These are phyloP conservation scores for Didymella sp. DNA, from an alignment of 2,329 filamentous ascomycete species.

Conservation along the genomic window DNA sequence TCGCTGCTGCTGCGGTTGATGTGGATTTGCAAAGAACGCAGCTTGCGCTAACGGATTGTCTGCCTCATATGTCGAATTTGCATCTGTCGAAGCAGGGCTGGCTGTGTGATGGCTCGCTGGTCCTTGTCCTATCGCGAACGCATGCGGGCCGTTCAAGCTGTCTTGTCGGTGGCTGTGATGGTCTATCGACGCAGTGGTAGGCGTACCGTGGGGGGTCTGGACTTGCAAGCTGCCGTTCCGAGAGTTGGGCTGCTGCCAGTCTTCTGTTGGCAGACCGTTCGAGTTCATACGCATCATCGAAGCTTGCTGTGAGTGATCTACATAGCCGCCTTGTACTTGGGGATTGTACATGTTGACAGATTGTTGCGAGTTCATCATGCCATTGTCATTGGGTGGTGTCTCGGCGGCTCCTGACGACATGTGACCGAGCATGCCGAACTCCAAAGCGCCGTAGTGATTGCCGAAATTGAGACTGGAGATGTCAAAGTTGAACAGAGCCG, in stretches of 20 bases:
- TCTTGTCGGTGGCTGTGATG: slow-evolving; percentile 41
- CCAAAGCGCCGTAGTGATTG: slow-evolving; percentile 92
- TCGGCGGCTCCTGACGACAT: slow-evolving; percentile 93
- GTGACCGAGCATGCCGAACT: slow-evolving; percentile 95
- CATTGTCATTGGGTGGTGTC: slow-evolving; percentile 71
- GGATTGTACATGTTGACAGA: slow-evolving; percentile 49
- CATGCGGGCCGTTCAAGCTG: slow-evolving; percentile 56
- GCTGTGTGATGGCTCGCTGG: slow-evolving; percentile 64
- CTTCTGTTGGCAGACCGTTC: slow-evolving; percentile 36
- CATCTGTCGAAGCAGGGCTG: slow-evolving; percentile 59
- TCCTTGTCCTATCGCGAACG: slow-evolving; percentile 68
- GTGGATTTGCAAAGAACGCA: slow-evolving; percentile 44
- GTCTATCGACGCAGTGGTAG: slow-evolving; percentile 46
- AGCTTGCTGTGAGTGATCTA: slow-evolving; percentile 33
- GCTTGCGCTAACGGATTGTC: slow-evolving; percentile 49
- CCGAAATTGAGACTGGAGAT: slow-evolving; percentile 93
- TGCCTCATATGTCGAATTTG: slow-evolving; percentile 52
- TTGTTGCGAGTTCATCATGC: slow-evolving; percentile 45
- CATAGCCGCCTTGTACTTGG: slow-evolving; percentile 46
- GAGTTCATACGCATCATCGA: slow-evolving; percentile 42
- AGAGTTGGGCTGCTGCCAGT: slow-evolving; percentile 50
- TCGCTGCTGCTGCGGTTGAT: slow-evolving; percentile 39
- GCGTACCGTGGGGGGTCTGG: slow-evolving; percentile 53
- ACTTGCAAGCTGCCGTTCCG: slow-evolving; percentile 55
- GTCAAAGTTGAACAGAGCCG: slow-evolving; percentile 93